A percentile compares a stretch with the other conserved stretches of the same genome.
Evolutionary conservation across 768 basidiomycete genomes (phyloP).

Genomic region (Tricholoma furcatifolium): DNA sequence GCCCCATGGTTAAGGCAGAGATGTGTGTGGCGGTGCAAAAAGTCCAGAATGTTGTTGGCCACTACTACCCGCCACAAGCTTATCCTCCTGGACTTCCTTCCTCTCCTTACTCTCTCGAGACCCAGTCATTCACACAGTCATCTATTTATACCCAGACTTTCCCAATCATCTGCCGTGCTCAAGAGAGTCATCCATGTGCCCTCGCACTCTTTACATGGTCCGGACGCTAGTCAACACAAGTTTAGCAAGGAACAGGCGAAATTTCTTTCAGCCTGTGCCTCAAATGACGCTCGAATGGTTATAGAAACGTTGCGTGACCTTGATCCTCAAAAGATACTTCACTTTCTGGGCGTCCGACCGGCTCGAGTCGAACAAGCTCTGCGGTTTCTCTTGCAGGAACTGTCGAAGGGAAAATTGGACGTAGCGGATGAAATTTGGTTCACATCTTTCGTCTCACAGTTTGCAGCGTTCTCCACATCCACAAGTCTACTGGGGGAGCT

Average conservation of each 20-base stretch:
- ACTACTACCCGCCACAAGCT: conserved; percentile 23
- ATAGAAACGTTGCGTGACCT: conserved; percentile 42
- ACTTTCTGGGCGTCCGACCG: conserved; percentile 43
- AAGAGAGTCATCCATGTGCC: conserved; percentile 12
- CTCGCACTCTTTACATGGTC: conserved; percentile 10
- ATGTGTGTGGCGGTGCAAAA: conserved; percentile 9
- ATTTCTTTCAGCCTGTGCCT: conserved; percentile 36
- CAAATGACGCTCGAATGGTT: conserved; percentile 29
- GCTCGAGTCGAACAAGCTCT: conserved; percentile 41
- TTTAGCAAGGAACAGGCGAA: conserved; percentile 33
- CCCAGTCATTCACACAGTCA: neutral
- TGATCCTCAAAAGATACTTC: conserved; percentile 40
- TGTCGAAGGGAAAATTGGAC: conserved; percentile 23
- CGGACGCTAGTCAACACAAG: conserved; percentile 19
- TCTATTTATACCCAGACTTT: conserved; percentile 2
- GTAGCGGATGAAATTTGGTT: conserved; percentile 27
- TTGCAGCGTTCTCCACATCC: conserved; percentile 36
- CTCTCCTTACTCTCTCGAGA: conserved; percentile 31
- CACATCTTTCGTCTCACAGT: conserved; percentile 48
- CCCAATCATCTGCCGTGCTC: conserved; percentile 4
- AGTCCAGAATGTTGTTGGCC: conserved; percentile 5
- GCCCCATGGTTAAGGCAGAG: conserved; percentile 54
- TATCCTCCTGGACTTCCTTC: conserved; percentile 42
- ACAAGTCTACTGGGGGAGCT: conserved; percentile 48
- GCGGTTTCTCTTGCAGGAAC: conserved; percentile 28